Conservation (phyloP, 495 filamentous ascomycete genomes). For the Tuber aestivum region DNA sequence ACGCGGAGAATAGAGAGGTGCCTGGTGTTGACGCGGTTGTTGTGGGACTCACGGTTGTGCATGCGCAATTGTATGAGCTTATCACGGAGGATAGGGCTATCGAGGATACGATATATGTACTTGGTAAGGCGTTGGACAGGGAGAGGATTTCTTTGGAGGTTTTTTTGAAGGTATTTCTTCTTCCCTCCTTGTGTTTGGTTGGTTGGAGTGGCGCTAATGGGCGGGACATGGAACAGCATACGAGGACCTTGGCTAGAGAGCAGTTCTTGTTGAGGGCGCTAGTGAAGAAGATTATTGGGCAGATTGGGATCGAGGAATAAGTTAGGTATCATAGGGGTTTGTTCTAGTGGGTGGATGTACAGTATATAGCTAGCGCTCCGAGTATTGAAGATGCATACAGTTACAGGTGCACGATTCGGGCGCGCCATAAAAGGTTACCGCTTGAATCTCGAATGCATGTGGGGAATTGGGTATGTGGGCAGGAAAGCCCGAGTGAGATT, state of each 20-base stretch:
- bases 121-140: slow-evolving; percentile 73
- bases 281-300: slow-evolving; percentile 76
- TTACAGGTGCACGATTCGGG: not conserved
- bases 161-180: slow-evolving; percentile 61
- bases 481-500: not conserved
- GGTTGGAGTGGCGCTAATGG: slow-evolving; percentile 6
- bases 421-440: not conserved
- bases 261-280: slow-evolving; percentile 85
- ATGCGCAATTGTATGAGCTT: slow-evolving; percentile 80
- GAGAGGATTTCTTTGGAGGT: slow-evolving; percentile 73
- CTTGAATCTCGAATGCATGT: not conserved
- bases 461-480: not conserved
- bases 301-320: slow-evolving; percentile 63
- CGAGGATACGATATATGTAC: slow-evolving; percentile 75
- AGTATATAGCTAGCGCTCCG: not conserved
- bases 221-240: slow-evolving; percentile 51
- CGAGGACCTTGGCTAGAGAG: slow-evolving; percentile 75
- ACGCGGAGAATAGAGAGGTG: slow-evolving; percentile 47
- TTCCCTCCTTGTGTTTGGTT: not conserved
- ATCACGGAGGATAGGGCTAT: slow-evolving; percentile 79
- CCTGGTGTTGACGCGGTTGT: slow-evolving; percentile 80
- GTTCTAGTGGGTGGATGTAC: not conserved
- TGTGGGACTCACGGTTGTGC: slow-evolving; percentile 89
- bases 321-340: not conserved
- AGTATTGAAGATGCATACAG: not conserved